Evolutionary conservation across 345 rosid genomes (phyloP).

Genomic region (Draba incana): DNA sequence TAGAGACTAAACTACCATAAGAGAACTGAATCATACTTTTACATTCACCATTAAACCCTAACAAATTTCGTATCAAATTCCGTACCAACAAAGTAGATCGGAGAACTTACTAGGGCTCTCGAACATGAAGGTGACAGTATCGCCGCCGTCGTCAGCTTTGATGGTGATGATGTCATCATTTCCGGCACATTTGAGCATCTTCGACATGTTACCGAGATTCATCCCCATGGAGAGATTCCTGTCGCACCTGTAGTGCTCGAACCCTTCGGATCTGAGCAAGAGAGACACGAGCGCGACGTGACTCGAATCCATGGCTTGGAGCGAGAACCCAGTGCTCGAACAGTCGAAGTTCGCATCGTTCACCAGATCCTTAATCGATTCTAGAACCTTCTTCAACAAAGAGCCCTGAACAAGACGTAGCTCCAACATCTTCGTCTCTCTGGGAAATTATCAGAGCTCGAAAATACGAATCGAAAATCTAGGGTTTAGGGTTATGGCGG

Average conservation of each 20-base stretch:
- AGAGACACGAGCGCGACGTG: constrained; percentile 95
- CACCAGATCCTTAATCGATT: constrained; percentile 90
- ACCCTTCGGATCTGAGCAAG: constrained; percentile 89
- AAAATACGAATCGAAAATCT: neutral
- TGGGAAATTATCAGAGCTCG: neutral
- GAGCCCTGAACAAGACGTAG: constrained; percentile 94
- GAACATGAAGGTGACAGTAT: constrained; percentile 96
- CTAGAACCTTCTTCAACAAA: constrained; percentile 90
- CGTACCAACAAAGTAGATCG: neutral
- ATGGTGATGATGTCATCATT: constrained; percentile 95
- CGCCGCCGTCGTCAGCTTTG: constrained; percentile 96
- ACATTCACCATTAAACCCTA: neutral
- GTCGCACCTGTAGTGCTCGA: constrained; percentile 97
- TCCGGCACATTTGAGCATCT: constrained; percentile 94
- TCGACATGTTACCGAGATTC: constrained; percentile 86
- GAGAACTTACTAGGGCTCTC: constrained; percentile 86
- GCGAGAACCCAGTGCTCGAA: constrained; percentile 93
- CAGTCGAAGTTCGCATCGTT: constrained; percentile 98
- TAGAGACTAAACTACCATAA: neutral
- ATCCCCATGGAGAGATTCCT: constrained; percentile 94
- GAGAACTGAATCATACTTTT: neutral
- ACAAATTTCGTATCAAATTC: neutral
- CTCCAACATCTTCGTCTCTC: constrained; percentile 62
- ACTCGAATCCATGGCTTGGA: constrained; percentile 99
- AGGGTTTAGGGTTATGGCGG: constrained; percentile 30